Base-by-base conservation (phyloP, 169 alveolate species). In the Plasmodium yoelii region DNA sequence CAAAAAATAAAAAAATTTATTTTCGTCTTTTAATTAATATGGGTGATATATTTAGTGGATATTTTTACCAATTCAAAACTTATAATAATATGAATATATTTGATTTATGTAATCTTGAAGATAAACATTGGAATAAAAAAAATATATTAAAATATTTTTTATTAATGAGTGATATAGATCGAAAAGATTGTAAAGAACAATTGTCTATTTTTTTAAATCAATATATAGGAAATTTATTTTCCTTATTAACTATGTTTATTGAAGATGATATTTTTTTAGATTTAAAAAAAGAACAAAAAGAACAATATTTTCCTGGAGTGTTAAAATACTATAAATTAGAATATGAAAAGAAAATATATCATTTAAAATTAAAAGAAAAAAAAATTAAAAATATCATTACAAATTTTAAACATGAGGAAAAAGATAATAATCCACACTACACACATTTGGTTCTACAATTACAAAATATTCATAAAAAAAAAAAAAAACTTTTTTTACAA, bases 31-130 rank as follows among this genome's bases (percentile, higher is more conserved):
- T 84, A 84, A 84, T 84, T 63, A 59, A 46, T 34, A 8, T 84
- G 10, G 91, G 87, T 46, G 91, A 84, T 61, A 84, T 84, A 15
- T 84, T 69, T 72, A 84, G 87, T 69, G 72, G 75, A 39, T 69
- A 68, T 63, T 84, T 69, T 57, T 84, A 84, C 57, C 57, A 18
- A 63, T 84, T 84, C 51, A 68, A 84, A 19, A 34, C 49, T 5
- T 13, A 10, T 10, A 19, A 26, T 5, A 51, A 70, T 57, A 68
- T 42, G 4, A 64, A 68, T 22, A 84, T 84, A 57, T 84, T 84
- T 44, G 28, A 69, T 19, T 61, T 84, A 46, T 84, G 91, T 15
- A 24, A 12, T 46, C 56, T 44, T 28, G 91, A 84, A 57, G 87
- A 68, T 15, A 84, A 57, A 84, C 84, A 84, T 39, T 84, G 91